Evolutionary conservation across 306 rosid genomes (phyloP).

Genomic region (Abrus pulchellus): DNA sequence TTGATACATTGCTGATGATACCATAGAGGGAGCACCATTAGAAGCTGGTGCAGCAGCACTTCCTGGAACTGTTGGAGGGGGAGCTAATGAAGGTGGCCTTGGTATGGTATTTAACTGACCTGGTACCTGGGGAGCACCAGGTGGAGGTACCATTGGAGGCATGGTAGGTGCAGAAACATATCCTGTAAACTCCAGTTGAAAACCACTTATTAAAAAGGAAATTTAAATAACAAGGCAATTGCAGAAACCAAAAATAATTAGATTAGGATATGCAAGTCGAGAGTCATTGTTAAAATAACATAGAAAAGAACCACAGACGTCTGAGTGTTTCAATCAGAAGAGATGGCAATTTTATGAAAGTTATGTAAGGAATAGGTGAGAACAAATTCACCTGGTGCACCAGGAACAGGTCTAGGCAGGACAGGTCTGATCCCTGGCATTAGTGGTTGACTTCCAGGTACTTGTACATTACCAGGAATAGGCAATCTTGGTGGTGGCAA

Average conservation of each 20-base stretch:
- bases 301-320: neutral
- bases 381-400: constrained; percentile 72
- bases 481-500: constrained; percentile 78
- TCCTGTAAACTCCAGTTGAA: constrained; percentile 44
- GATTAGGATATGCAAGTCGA: constrained; percentile 3
- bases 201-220: constrained; percentile 12
- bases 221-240: constrained; percentile 25
- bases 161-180: constrained; percentile 52
- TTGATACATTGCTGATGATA: constrained; percentile 56
- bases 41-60: constrained; percentile 53
- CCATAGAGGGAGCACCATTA: constrained; percentile 58
- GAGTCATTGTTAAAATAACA: neutral
- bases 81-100: constrained; percentile 58
- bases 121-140: constrained; percentile 55
- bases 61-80: constrained; percentile 57
- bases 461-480: constrained; percentile 63
- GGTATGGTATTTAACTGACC: constrained; percentile 55
- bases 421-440: constrained; percentile 85
- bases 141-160: constrained; percentile 61
- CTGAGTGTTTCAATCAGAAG: constrained; percentile 27
- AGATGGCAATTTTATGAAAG: constrained; percentile 3
- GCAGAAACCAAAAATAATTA: neutral
- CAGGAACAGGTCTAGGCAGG: constrained; percentile 83
- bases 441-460: constrained; percentile 67
- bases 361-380: neutral